phyloP scores from a whole-genome alignment of 2,329 filamentous ascomycete genomes.

The Nigrograna mackinnonii region DNA sequence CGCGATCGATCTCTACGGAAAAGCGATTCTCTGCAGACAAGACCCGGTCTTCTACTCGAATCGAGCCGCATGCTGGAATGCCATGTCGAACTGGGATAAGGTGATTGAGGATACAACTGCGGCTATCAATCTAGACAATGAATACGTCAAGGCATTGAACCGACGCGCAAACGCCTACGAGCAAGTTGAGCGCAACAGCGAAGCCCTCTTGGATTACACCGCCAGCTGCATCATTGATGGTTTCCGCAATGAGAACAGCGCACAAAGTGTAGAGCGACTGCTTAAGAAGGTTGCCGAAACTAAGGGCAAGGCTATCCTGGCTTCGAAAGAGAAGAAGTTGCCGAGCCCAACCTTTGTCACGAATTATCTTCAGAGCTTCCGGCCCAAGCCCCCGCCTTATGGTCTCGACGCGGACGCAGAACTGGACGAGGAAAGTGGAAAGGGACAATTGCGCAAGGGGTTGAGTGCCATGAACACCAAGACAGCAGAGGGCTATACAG shows the following conservation, averaged over 20 bases:
- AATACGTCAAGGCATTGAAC: constrained; percentile 98
- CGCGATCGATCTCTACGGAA: constrained; percentile 92
- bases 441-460: constrained; percentile 83
- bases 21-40: constrained; percentile 94
- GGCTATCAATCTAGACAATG: constrained; percentile 87
- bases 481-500: constrained; percentile 89
- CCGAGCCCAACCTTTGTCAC: constrained; percentile 96
- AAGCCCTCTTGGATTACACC: constrained; percentile 95
- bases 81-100: constrained; percentile 89
- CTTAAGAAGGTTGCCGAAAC: constrained; percentile 96
- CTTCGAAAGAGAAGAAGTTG: constrained; percentile 78
- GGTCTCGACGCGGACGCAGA: constrained; percentile 84
- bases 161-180: constrained; percentile 96
- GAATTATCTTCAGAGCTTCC: constrained; percentile 99
- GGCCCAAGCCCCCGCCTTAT: constrained; percentile 74
- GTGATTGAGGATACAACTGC: constrained; percentile 97
- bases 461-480: constrained; percentile 80
- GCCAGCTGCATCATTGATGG: constrained; percentile 98
- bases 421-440: constrained; percentile 75
- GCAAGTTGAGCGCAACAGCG: constrained; percentile 86
- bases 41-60: constrained; percentile 99
- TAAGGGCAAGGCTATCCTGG: constrained; percentile 88
- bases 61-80: constrained; percentile 95
- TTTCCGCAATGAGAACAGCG: constrained; percentile 89
- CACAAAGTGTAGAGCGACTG: constrained; percentile 86